A percentile compares a stretch with the other conserved stretches of the same genome.
These are phyloP conservation scores for Hibiscus syriacus DNA, from an alignment of 345 rosid species.

Conservation along the genomic window DNA sequence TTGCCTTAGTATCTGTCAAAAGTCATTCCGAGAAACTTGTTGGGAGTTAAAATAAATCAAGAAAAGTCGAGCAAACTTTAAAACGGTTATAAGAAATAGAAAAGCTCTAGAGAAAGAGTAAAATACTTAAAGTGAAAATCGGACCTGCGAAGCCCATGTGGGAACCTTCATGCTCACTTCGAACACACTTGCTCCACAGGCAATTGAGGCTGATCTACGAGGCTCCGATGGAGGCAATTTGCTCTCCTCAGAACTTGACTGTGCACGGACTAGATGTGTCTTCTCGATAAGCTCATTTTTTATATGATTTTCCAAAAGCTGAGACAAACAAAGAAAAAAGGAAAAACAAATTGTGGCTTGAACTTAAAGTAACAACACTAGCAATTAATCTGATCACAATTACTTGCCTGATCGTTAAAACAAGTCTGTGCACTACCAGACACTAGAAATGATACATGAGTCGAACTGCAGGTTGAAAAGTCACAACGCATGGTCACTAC, in stretches of 20 bases:
- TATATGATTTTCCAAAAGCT: constrained; percentile 96
- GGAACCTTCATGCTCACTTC: constrained; percentile 95
- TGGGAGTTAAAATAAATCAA: too few species aligned
- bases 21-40: constrained; percentile 15
- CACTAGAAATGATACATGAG: constrained; percentile 86
- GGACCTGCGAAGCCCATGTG: constrained; percentile 96
- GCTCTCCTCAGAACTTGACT: constrained; percentile 48
- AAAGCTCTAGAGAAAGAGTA: neutral
- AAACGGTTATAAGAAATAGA: neutral
- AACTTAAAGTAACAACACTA: constrained; percentile 3
- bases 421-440: constrained; percentile 98
- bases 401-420: constrained; percentile 91
- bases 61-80: neutral
- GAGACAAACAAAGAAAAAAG: constrained; percentile 18
- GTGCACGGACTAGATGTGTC: constrained; percentile 61
- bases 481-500: constrained; percentile 99
- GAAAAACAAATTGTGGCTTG: neutral
- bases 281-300: constrained; percentile 84
- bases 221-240: constrained; percentile 52
- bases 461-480: constrained; percentile 89
- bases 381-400: neutral
- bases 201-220: constrained; percentile 84
- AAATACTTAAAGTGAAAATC: constrained; percentile 7
- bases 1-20: constrained; percentile 75
- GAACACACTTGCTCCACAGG: constrained; percentile 89